Base-by-base conservation (phyloP, 257 asterid species). In the Salvia rosmarinus region DNA sequence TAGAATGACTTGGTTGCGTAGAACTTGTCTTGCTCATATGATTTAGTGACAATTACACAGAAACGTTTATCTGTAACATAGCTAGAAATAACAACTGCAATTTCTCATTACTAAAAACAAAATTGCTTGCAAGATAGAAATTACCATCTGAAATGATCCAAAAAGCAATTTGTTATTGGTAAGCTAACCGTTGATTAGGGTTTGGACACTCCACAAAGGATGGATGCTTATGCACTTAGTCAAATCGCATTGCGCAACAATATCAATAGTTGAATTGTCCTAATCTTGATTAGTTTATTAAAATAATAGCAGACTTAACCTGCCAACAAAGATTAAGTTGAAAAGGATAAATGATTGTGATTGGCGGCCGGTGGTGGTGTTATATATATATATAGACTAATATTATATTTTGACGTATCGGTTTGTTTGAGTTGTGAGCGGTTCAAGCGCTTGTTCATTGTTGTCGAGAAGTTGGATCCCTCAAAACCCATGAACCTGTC, bases 401-500 rank as follows among this genome's bases (percentile, higher is more conserved):
- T 25, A 25, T 25, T 1, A 25, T 25, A 25, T 23, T 12, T 23
- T 55, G 63, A 28, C 42, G 42, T 57, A 56, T 25, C n/a, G 71
- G 47, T 67, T 63, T 34, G 32, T 75, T 75, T 75, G 64, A 34
- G 56, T 64, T 50, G 44, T 37, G 32, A 80, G 79, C 83, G 75
- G 63, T 81, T 80, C 49, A 25, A 25, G 30, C 30, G 30, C 30
- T 25, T 25, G 2, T 66, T 85, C 84, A 76, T 87, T 79, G 79
- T 46, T 61, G 78, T 75, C 78, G 34, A 73, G 81, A 83, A 74
- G 75, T 71, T 71, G 85, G 85, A 25, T 25, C 30, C 30, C 81
- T 56, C 68, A 70, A 25, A 59, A 23, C 71, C 68, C 28, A 71
- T 78, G 71, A 72, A 80, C 60, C 76, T 77, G 81, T 82, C 93